A percentile compares a stretch with the other conserved stretches of the same genome.
These are phyloP conservation scores for Senna tora DNA, from an alignment of 306 rosid genomes.

Conservation along the genomic window DNA sequence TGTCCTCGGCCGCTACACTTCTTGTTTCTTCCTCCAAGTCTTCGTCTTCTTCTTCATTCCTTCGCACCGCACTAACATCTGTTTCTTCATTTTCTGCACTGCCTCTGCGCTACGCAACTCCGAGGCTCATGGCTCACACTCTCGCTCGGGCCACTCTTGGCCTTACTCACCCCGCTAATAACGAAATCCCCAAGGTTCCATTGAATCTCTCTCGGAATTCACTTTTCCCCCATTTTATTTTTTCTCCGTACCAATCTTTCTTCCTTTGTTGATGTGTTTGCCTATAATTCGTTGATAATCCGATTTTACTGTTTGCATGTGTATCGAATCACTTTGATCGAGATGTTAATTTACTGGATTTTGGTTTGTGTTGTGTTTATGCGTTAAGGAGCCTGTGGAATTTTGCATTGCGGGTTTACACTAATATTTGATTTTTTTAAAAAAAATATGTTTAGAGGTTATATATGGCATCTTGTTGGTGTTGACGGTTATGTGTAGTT, in stretches of 20 bases:
- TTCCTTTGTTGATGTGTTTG: background rate
- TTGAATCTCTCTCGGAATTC: background rate
- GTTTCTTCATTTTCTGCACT: slow-evolving; percentile 43
- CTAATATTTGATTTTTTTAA: background rate
- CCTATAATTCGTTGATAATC: background rate
- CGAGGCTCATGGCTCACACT: slow-evolving; percentile 76
- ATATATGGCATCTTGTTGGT: background rate
- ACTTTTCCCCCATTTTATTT: background rate
- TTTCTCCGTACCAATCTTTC: background rate
- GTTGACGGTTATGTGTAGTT: slow-evolving; percentile 12
- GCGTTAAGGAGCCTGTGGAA: background rate
- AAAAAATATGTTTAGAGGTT: background rate
- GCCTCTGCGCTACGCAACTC: slow-evolving; percentile 46
- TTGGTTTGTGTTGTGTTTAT: background rate
- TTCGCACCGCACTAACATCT: slow-evolving; percentile 45
- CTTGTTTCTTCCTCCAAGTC: slow-evolving; percentile 42
- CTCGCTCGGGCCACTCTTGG: slow-evolving; percentile 82
- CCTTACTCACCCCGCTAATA: slow-evolving; percentile 70
- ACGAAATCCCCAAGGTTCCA: slow-evolving; percentile 65
- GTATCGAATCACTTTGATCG: background rate
- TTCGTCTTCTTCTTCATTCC: slow-evolving; percentile 37
- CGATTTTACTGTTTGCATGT: background rate
- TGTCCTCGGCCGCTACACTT: slow-evolving; percentile 36
- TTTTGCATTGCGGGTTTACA: slow-evolving; percentile 24
- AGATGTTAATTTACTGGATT: slow-evolving; percentile 13